Evolutionary conservation across 805 yeast species (phyloP).

Genomic region (Millerago galiae): DNA sequence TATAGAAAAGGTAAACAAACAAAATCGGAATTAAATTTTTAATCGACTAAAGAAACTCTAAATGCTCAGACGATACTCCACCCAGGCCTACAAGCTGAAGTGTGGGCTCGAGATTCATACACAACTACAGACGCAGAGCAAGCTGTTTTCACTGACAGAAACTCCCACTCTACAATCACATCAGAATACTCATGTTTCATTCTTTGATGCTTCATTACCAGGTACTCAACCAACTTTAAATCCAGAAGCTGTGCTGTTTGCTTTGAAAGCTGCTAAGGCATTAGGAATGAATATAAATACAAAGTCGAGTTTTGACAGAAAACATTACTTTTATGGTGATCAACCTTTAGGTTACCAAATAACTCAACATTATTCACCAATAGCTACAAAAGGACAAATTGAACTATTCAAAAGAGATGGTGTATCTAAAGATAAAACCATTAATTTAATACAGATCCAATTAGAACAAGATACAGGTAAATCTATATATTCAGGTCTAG

Average conservation of each 20-base stretch:
- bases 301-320: constrained; percentile 74
- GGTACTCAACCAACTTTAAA: constrained; percentile 88
- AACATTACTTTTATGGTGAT: constrained; percentile 94
- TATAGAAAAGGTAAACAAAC: no score
- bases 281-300: constrained; percentile 52
- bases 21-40: no score
- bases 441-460: constrained; percentile 75
- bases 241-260: constrained; percentile 62
- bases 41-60: neutral
- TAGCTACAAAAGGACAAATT: constrained; percentile 63
- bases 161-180: constrained; percentile 37
- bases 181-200: constrained; percentile 71
- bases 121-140: constrained; percentile 66
- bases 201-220: constrained; percentile 80
- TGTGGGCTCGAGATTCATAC: constrained; percentile 95
- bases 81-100: constrained; percentile 36
- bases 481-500: constrained; percentile 40
- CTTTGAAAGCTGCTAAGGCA: constrained; percentile 68
- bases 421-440: constrained; percentile 36
- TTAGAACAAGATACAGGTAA: constrained; percentile 95
- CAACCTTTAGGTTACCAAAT: constrained; percentile 96
- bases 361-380: constrained; percentile 80
- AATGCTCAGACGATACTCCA: neutral
- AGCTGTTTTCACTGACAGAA: constrained; percentile 67
- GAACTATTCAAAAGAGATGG: constrained; percentile 49